Conservation (phyloP, 352 stramenopile species). For the Pythium phragmiticola region DNA sequence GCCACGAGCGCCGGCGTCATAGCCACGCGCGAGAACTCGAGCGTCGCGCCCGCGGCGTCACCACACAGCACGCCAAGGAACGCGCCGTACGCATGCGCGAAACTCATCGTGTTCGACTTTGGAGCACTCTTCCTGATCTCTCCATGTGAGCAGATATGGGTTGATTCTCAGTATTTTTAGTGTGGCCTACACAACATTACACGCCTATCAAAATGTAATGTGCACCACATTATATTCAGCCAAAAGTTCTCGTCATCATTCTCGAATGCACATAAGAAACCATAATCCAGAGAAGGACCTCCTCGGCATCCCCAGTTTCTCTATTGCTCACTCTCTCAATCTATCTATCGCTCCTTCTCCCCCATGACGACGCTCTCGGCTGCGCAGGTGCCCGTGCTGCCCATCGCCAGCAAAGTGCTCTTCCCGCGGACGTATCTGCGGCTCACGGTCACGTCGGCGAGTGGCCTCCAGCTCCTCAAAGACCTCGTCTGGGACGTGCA, state of each 20-base stretch:
- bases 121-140: too few relatives aligned
- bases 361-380: slow-evolving; percentile 10
- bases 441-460: slow-evolving; percentile 58
- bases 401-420: slow-evolving; percentile 67
- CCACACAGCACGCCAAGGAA: slow-evolving; percentile 50
- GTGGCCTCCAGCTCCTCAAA: slow-evolving; percentile 71
- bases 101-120: slow-evolving; percentile 19
- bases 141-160: neutral
- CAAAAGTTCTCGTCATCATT: slow-evolving; percentile 31
- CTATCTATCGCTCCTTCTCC: neutral
- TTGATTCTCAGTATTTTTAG: neutral
- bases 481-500: slow-evolving; percentile 77
- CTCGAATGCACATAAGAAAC: neutral
- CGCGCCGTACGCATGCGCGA: slow-evolving; percentile 40
- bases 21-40: slow-evolving; percentile 40
- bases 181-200: slow-evolving; percentile 4
- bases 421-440: slow-evolving; percentile 77
- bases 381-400: slow-evolving; percentile 59
- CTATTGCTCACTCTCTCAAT: neutral
- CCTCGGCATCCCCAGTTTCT: neutral
- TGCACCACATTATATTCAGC: slow-evolving; percentile 11
- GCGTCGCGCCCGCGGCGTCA: slow-evolving; percentile 49
- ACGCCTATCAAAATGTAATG: neutral
- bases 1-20: slow-evolving; percentile 32
- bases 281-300: too few relatives aligned